Base-by-base conservation (phyloP, 2,329 filamentous ascomycete species). In the Claviceps cyperi region DNA sequence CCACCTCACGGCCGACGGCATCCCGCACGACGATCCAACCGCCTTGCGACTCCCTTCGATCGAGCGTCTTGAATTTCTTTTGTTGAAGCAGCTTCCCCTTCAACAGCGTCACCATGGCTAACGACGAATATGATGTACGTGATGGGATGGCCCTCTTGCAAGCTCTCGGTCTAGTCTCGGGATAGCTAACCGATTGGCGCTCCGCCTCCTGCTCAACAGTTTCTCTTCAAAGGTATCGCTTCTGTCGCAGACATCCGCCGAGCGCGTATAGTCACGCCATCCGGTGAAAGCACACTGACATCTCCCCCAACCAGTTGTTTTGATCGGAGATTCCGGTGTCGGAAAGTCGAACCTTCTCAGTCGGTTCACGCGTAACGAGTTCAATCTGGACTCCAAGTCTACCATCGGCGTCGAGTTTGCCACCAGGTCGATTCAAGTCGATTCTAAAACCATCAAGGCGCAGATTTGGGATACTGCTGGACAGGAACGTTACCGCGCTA, bases 381-480 rank as follows among this genome's bases (percentile, higher is more conserved):
- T 98, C 84, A 97, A 97, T 74, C 80, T 97, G 59, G 92, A 98
- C 74, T 94, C 91, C 69, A 97, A 98, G 81, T 97, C 92, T 56
- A 98, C 92, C 61, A 98, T 98, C 73, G 92, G 92, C 63, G 92
- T 98, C 69, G 92, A 98, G 74, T 98, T 98, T 69, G 92, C 94
- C 62, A 98, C 92, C 60, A 84, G 92, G 57, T 96, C 89, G 59
- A 98, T 98, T 68, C 91, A 97, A 73, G 92, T 98, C 64, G 92
- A 98, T 72, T 86, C 86, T 66, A 98, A 98, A 80, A 98, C 92
- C 57, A 98, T 98, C 82, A 98, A 98, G 79, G 92, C 92, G 61
- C 92, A 98, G 76, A 98, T 98, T 64, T 98, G 94, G 92, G 92
- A 98, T 76, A 98, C 92, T 52, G 92, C 92, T 59, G 92, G 92